Evolutionary conservation across 441 rosid species (phyloP), one percentile per base, ranked within the genome.

Genomic region (Euphorbia celastroides): DNA sequence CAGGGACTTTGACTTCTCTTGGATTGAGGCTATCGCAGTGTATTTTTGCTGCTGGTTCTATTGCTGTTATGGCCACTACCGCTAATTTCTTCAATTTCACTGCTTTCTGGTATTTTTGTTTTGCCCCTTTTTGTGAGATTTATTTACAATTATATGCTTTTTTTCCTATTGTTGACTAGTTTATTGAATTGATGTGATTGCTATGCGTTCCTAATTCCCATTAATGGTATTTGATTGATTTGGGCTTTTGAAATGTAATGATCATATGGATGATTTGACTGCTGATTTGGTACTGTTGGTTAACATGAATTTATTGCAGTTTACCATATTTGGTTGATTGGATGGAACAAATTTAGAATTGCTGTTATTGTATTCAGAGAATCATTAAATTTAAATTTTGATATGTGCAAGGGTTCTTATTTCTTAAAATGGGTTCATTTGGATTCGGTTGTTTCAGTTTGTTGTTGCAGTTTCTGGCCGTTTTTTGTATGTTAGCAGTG

Each of bases 1-100:
- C 98, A 7, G 96, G 97, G 77, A 90, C 97, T 61, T 65, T 81
- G 77, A 86, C 92, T 55, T 88, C 81, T 48, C 80, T 90, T 44
- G 72, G 68, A 70, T 74, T 90, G 79, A 86, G 97, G 82, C 72
- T 87, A 62, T 73, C 77, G 1, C 97, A 88, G 78, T 86, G 83
- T 76, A 71, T 81, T 48, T 90, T 90, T 66, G 97, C 98, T 12
- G 89, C 82, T 71, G 90, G 79, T 50, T 86, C 98, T 3, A 87
- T 90, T 74, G 83, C 84, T 68, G 81, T 81, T 55, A 87, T 86
- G 84, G 77, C 85, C 36, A 77, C 92, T 64, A 84, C 93, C 23
- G n/a, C 70, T 64, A 74, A 64, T 34, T 90, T 90, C 87, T 84
- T 76, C 77, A 74, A 62, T 75, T 78, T 65, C 83, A 88, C 95